Conservation (phyloP, 176 grass and related monocot species). For the Melocanna baccifera region DNA sequence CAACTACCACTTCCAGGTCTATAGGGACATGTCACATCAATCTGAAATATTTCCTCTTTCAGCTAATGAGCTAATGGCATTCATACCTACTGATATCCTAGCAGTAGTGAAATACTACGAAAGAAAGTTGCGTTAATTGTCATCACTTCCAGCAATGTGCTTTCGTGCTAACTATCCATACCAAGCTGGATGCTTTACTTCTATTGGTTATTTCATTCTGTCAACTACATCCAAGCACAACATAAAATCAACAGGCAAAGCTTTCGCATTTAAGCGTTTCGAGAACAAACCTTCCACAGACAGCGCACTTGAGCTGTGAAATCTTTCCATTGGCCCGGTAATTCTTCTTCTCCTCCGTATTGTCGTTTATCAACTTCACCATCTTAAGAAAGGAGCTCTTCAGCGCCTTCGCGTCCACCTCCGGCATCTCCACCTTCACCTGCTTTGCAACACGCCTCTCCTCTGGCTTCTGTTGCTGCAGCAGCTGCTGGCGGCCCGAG, state of each 20-base stretch:
- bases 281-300: conserved; percentile 72
- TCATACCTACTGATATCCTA: neutral
- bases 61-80: neutral
- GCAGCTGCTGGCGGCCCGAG: conserved; percentile 22
- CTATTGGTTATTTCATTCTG: neutral
- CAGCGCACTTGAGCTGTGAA: conserved; percentile 59
- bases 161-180: neutral
- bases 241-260: neutral
- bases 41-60: conserved; percentile 4
- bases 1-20: neutral
- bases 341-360: conserved; percentile 52
- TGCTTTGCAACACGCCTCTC: conserved; percentile 35
- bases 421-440: conserved; percentile 36
- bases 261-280: neutral
- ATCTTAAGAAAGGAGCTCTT: conserved; percentile 81
- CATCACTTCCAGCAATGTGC: neutral
- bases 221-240: conserved; percentile 1
- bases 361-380: conserved; percentile 71
- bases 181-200: neutral
- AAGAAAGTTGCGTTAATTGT: neutral
- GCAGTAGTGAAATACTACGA: neutral
- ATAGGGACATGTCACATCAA: neutral
- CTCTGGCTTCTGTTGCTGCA: conserved; percentile 15
- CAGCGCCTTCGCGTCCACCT: conserved; percentile 49
- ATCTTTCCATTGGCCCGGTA: conserved; percentile 67